Evolutionary conservation across 345 rosid species (phyloP), one percentile per base, ranked within the genome.

Genomic region (Hirschfeldia incana): DNA sequence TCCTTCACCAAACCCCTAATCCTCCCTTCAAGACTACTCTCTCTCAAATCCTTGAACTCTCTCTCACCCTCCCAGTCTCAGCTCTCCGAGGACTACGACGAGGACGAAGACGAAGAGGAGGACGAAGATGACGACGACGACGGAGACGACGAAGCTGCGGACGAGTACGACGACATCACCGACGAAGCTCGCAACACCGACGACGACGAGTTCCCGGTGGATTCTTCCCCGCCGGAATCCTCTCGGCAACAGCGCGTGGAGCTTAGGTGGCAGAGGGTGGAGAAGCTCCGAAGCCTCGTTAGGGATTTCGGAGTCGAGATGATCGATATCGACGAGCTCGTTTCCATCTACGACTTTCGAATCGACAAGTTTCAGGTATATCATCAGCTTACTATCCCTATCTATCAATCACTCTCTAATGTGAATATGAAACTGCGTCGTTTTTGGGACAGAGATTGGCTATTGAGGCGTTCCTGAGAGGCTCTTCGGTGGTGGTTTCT

Each of bases 341-440:
- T 97, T 32, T 89, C 91, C 10, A 76, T 91, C 65, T 91, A 92
- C 74, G 90, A 91, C 83, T 92, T 92, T 60, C 95, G 97, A 32
- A 88, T 94, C 42, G 98, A 94, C 66, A 92, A 91, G 82, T 94
- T 94, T 79, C 98, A 94, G 97, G 98, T 94, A 77, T 10, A 29
- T 8, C 8, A 36, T 36, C 42, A 36, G 64, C 10, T 42, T 65
- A 6, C 13, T 8, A 55, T 3, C 12, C 2, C 2, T 46, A 1
- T 21, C 8, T 8, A 13, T 12, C 8, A 3, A 26, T 32, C 9
- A 16, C 0, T 69, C 37, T 70, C 32, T 29, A 4, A 2, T 66
- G 13, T 8, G 67, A n/a, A 4, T 74, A 42, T 46, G 28, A 21
- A 13, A 28, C 26, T 77, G 16, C 3, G 9, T 83, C 42, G 15